Conservation (phyloP, 2,329 filamentous ascomycete species). For the Fusarium drepaniforme region DNA sequence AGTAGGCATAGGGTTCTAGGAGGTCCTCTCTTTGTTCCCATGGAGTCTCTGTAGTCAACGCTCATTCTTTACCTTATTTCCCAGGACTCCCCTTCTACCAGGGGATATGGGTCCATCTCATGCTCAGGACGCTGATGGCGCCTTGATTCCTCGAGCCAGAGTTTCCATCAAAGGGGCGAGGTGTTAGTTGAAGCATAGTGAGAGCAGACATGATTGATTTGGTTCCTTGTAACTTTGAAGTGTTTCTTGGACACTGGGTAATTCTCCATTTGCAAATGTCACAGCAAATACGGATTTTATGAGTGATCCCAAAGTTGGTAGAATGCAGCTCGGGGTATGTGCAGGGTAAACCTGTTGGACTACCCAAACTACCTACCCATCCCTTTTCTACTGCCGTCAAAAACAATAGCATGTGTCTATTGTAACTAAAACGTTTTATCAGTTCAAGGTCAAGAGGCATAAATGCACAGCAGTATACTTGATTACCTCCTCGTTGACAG, state of each 20-base stretch:
- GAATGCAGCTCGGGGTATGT: background rate
- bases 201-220: background rate
- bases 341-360: background rate
- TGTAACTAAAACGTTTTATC: rapidly evolving
- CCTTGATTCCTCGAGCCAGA: background rate
- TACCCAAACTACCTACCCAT: background rate
- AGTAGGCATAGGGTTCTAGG: too few relatives aligned
- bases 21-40: background rate
- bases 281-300: background rate
- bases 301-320: background rate
- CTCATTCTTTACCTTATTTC: background rate
- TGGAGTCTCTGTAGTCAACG: background rate
- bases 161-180: background rate
- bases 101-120: background rate
- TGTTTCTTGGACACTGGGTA: background rate
- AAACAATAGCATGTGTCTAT: background rate
- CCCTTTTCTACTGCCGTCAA: background rate
- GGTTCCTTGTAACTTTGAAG: background rate
- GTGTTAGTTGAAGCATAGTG: too few relatives aligned
- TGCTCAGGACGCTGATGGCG: background rate
- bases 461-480: background rate
- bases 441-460: background rate
- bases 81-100: background rate
- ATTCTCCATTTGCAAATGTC: background rate
- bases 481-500: too few relatives aligned